phyloP scores from a whole-genome alignment of 176 grass and related monocot genomes.

The Pontederia crassipes region DNA sequence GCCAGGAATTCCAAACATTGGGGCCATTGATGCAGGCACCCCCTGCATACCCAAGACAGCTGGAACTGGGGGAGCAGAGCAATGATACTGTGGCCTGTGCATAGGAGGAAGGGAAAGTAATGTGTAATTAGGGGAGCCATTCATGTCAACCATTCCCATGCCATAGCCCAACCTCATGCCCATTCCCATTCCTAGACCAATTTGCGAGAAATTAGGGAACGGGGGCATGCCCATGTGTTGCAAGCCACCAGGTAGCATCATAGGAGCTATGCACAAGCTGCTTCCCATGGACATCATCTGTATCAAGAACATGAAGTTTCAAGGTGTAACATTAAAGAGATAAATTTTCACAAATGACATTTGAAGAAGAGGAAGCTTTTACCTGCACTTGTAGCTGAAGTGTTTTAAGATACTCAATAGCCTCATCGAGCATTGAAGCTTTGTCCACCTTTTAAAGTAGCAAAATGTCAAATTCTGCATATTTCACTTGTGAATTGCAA shows the following conservation, averaged over 20 bases:
- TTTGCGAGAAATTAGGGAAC: slow-evolving; percentile 22
- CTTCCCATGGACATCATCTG: slow-evolving; percentile 40
- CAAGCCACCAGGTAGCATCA: slow-evolving; percentile 27
- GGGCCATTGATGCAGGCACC: slow-evolving; percentile 4
- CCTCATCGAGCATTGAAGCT: slow-evolving; percentile 43
- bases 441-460: slow-evolving; percentile 23
- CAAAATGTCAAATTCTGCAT: background rate
- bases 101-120: slow-evolving; percentile 4
- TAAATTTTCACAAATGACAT: background rate
- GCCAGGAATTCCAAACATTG: slow-evolving; percentile 1
- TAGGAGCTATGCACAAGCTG: slow-evolving; percentile 22
- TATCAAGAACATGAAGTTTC: background rate
- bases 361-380: background rate
- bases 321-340: background rate
- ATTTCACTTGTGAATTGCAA: background rate
- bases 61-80: background rate
- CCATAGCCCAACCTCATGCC: background rate
- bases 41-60: background rate
- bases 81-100: background rate
- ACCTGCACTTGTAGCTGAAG: slow-evolving; percentile 38
- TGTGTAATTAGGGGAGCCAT: background rate
- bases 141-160: too few species aligned
- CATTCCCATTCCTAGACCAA: slow-evolving; percentile 25
- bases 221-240: slow-evolving; percentile 19
- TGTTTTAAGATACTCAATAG: slow-evolving; percentile 39